phyloP scores from a whole-genome alignment of 495 filamentous ascomycete species.

The Penicillium antarcticum region DNA sequence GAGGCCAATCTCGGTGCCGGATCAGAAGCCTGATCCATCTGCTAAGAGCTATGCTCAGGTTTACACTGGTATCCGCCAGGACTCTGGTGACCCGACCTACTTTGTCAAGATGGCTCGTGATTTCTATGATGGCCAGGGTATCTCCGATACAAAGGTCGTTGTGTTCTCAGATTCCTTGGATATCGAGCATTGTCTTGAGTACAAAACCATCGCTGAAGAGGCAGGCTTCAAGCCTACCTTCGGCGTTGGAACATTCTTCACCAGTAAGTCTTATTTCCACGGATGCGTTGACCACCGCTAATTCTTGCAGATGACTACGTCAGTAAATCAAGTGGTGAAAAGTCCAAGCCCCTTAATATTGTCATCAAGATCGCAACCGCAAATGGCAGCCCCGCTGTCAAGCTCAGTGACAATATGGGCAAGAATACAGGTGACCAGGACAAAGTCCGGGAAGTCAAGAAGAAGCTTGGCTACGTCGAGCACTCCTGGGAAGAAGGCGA shows the following conservation, averaged over 20 bases:
- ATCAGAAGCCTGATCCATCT: conserved; percentile 2
- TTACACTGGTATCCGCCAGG: conserved; percentile 87
- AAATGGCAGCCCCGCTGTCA: conserved; percentile 77
- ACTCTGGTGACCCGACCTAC: conserved; percentile 82
- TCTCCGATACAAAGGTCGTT: conserved; percentile 81
- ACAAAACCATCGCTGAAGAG: conserved; percentile 75
- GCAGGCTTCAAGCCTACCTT: conserved; percentile 81
- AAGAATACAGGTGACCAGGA: conserved; percentile 90
- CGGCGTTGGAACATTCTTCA: conserved; percentile 92
- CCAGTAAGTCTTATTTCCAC: conserved; percentile 50
- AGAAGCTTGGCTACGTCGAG: conserved; percentile 78
- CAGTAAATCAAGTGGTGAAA: conserved; percentile 62
- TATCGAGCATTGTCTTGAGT: conserved; percentile 86
- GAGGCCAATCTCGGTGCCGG: conserved; percentile 45
- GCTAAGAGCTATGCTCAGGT: conserved; percentile 71
- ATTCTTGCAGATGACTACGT: conserved; percentile 66
- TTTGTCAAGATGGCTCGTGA: conserved; percentile 81
- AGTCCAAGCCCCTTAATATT: conserved; percentile 93
- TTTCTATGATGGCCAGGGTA: conserved; percentile 77
- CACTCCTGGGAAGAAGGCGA: conserved; percentile 79
- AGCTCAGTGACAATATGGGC: conserved; percentile 94
- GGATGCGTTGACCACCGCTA: neutral
- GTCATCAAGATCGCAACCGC: conserved; percentile 94
- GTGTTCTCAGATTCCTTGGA: conserved; percentile 98
- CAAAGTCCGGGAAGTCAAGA: conserved; percentile 80